phyloP scores from a whole-genome alignment of 352 stramenopile genomes.

The Globisporangium spinosum region DNA sequence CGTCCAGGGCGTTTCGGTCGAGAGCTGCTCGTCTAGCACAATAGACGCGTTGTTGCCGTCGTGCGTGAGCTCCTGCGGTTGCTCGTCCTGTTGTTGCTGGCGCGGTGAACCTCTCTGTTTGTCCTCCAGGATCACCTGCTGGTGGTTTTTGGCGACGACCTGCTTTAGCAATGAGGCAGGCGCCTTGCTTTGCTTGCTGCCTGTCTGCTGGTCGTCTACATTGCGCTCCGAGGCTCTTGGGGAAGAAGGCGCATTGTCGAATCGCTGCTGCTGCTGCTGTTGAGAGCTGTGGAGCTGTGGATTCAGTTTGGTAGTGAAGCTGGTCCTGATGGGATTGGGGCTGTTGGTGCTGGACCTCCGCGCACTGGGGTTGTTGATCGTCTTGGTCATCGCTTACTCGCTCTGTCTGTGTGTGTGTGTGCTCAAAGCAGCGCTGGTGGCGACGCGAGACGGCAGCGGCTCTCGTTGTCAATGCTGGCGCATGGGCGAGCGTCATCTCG shows the following conservation, averaged over 20 bases:
- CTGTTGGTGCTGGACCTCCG: constrained; percentile 7
- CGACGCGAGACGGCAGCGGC: neutral
- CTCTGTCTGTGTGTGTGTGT: neutral
- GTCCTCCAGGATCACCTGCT: constrained; percentile 2
- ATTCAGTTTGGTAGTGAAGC: constrained; percentile 2
- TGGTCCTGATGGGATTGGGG: neutral
- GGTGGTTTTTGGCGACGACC: constrained; percentile 28
- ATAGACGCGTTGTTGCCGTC: constrained; percentile 84
- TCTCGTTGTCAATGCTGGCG: neutral
- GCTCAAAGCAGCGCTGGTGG: neutral
- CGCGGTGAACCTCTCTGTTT: constrained; percentile 5
- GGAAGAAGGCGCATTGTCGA: neutral
- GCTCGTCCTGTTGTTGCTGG: neutral
- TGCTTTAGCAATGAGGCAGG: constrained; percentile 37
- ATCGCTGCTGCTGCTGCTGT: neutral
- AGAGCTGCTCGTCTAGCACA: constrained; percentile 42
- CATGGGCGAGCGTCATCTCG: neutral
- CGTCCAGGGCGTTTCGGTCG: constrained; percentile 66
- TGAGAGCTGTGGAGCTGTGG: neutral
- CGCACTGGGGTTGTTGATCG: neutral
- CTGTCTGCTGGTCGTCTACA: neutral
- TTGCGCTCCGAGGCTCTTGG: neutral
- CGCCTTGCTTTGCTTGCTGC: neutral
- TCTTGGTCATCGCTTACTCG: constrained; percentile 8
- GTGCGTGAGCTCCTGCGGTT: constrained; percentile 43